Evolutionary conservation across 73 alveolate species (phyloP), one percentile per base, ranked within the genome.

Genomic region (Effrenium voratum): DNA sequence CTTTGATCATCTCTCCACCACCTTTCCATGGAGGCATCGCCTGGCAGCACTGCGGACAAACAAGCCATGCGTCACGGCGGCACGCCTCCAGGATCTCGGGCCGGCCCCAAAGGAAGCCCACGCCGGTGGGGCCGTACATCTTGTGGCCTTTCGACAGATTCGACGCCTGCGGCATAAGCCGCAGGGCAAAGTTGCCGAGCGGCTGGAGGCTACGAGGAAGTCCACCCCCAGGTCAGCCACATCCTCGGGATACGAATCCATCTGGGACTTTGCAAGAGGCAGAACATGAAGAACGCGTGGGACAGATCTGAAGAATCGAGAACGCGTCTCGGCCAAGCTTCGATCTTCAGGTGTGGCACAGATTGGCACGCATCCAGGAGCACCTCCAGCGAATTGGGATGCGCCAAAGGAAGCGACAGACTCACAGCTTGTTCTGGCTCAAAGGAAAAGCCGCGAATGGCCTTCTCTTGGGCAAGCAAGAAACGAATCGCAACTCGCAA

Each of bases 11-110:
- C 98, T 92, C 98, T 38, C 98, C 98, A 26, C 98, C 98, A 5
- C 98, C 98, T 66, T 73, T 92, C 98, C 98, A 92, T 6, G 98
- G 98, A 5, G 98, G 98, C 98, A 93, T 93, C 76, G 68, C 60
- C 91, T 68, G 81, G n/a, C 30, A 16, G 36, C 1, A 34, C 52
- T 41, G 13, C 52, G 34, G 15, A 36, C 38, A 40, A 45, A 8
- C 43, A 4, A 1, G 0, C 13, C 32, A 5, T 32, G 45, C 70
- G 0, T 45, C 28, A 16, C 38, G 24, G 38, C 66, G 8, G 32
- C 52, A 30, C 41, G 52, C 86, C 97, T 93, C 98, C 68, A 93
- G 72, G 73, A 93, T 45, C 88, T 93, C 94, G 0, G 90, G 44
- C 79, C 68, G 63, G 66, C 99, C 99, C 92, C 93, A 93, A 32